A percentile compares a stretch with the other conserved stretches of the same genome.
phyloP scores from a whole-genome alignment of 176 grass and related monocot genomes.

The Leersia perrieri region DNA sequence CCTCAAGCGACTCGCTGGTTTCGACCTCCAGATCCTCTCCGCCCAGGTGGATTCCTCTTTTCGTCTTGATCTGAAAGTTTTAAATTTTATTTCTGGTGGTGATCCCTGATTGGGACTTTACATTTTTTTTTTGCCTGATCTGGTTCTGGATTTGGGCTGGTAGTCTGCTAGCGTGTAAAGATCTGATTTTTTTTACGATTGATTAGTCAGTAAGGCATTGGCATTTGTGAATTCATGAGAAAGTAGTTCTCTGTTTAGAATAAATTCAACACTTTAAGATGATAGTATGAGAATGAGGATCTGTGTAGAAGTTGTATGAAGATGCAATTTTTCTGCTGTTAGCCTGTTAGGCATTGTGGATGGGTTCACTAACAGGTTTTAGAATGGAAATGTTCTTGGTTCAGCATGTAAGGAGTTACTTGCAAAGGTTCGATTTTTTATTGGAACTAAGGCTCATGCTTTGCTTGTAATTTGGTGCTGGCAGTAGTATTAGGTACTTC shows the following conservation, averaged over 20 bases:
- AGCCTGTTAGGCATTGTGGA: neutral
- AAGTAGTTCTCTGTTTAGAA: neutral
- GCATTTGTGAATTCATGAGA: neutral
- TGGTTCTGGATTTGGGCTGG: neutral
- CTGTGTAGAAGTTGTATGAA: neutral
- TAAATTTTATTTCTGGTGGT: neutral
- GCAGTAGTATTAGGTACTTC: conserved; percentile 13
- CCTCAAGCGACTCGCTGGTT: conserved; percentile 72
- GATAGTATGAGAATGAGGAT: neutral
- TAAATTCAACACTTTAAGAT: neutral
- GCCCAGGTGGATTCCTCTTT: conserved; percentile 48
- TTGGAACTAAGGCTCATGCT: neutral
- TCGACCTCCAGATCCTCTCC: conserved; percentile 80
- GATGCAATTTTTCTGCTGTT: neutral
- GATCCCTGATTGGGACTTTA: neutral
- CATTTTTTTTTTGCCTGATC: neutral
- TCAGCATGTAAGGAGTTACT: neutral
- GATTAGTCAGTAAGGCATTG: neutral
- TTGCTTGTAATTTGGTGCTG: neutral
- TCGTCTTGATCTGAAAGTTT: neutral
- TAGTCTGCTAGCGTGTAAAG: neutral
- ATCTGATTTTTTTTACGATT: neutral
- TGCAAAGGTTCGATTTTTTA: conserved; percentile 6
- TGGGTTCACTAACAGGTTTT: neutral
- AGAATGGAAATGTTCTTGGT: neutral